Base-by-base conservation (phyloP, 2,329 filamentous ascomycete species). In the Fusarium sp. region DNA sequence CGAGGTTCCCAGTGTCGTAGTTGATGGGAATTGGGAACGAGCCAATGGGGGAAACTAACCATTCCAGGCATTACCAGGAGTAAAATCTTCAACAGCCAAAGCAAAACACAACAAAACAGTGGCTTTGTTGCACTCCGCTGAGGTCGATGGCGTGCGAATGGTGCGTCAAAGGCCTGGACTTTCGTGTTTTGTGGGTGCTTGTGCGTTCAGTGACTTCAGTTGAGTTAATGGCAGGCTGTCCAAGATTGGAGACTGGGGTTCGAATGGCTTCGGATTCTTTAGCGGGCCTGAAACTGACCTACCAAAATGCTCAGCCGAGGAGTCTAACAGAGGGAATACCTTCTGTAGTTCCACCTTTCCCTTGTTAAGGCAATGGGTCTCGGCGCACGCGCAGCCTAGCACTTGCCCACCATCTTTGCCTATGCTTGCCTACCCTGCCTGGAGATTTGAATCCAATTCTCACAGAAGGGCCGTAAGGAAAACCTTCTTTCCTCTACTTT, bases 141-240 rank as follows among this genome's bases (percentile, higher is more conserved):
- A 57, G 39, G 27, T 59, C 46, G 65, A 73, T 73, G 71, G 71
- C 71, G 71, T 73, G 69, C 67, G 67, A 57, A 71, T 71, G 69
- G 62, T 63, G 56, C 67, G 49, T 56, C 39, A 62, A 72, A 56
- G 56, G 71, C 56, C 71, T 74, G 42, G 68, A 66, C 68, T 74
- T 65, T 69, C 38, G 53, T 72, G 45, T 68, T 57, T 69, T 67
- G 67, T 65, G 71, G 67, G 66, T 67, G 67, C 65, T n/a, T 35
- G 38, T 68, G 55, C 41, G 47, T 39, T 45, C 17, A 45, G 31
- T 35, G 35, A n/a, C n/a, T 33, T 49, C n/a, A 49, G 46, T 33
- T 36, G 31, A 41, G 46, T 54, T 22, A 35, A 68, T 71, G 54
- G 68, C 55, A 70, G 61, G 54, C 47, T 42, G 42, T 55, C 50